phyloP scores from a whole-genome alignment of 306 rosid genomes.

The Neltuma alba region DNA sequence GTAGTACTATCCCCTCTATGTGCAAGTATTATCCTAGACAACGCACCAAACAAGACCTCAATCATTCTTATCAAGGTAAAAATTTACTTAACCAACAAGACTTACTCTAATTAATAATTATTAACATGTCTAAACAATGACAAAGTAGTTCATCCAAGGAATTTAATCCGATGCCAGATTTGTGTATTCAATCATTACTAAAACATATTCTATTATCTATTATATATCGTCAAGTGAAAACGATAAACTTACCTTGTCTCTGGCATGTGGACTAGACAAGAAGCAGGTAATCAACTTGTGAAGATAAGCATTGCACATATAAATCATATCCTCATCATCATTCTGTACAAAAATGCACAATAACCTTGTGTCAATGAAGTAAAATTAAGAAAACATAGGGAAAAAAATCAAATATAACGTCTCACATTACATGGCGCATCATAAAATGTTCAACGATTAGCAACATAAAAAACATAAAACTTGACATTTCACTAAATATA shows the following conservation, averaged over 20 bases:
- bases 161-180: not conserved
- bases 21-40: not conserved
- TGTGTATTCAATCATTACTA: constrained; percentile 26
- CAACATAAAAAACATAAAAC: not conserved
- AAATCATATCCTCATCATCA: constrained; percentile 94
- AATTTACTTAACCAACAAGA: not conserved
- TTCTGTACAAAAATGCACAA: constrained; percentile 59
- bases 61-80: not conserved
- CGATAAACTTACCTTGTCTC: constrained; percentile 80
- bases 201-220: constrained; percentile 3
- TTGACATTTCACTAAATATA: not conserved
- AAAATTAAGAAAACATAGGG: constrained; percentile 29
- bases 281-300: constrained; percentile 89
- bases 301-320: constrained; percentile 92
- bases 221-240: not conserved
- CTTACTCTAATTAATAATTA: not conserved
- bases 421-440: not conserved
- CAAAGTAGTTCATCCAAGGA: constrained; percentile 19
- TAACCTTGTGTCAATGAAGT: constrained; percentile 27
- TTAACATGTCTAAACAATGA: not conserved
- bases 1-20: not conserved
- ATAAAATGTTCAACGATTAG: not conserved
- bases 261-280: constrained; percentile 85
- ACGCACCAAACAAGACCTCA: not conserved
- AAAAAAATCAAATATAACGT: not conserved